Evolutionary conservation across 2,329 filamentous ascomycete genomes (phyloP), one percentile per base, ranked within the genome.

Genomic region (Pestalotiopsis sp.): DNA sequence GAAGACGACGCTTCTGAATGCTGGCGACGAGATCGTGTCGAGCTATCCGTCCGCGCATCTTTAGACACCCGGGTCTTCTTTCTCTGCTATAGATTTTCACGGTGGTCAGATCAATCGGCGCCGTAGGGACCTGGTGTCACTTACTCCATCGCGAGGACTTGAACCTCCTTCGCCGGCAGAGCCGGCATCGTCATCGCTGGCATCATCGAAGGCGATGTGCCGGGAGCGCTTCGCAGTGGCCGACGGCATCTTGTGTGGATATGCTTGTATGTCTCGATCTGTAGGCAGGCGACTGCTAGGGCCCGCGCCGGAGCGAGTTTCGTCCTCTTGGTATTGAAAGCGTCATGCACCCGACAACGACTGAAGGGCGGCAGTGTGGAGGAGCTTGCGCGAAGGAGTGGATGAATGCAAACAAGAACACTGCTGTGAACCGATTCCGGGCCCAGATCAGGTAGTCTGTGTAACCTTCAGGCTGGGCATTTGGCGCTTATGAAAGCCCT

Each of bases 161-260:
- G 84, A 84, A 70, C 79, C 82, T 13, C 82, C 82, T 59, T 80
- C 75, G n/a, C 79, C 74, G 17, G 83, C 77, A 2, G 78, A 73
- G 36, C 78, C 70, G 17, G 79, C 78, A 23, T 80, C 76, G n/a
- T 78, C 79, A 20, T 78, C 77, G 64, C 78, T 75, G 17, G 73
- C 73, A 9, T 74, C 75, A 39, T 81, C 79, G 52, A 78, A 75
- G 6, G 76, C 76, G 56, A 72, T 77, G 64, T 73, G 79, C 58
- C 82, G 80, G 25, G 80, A 78, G 71, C 86, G 83, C 76, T 88
- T 88, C 27, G 74, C 68, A 41, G 68, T 71, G 45, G 71, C 71
- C 36, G 77, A 71, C 23, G 77, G 75, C 77, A 79, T 79, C 17
- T 36, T 36, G 31, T 36, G 45, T 52, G 45, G 52, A 66, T 11